Evolutionary conservation across 2,329 filamentous ascomycete genomes (phyloP).

Genomic region (Ceratocystis ficicola): DNA sequence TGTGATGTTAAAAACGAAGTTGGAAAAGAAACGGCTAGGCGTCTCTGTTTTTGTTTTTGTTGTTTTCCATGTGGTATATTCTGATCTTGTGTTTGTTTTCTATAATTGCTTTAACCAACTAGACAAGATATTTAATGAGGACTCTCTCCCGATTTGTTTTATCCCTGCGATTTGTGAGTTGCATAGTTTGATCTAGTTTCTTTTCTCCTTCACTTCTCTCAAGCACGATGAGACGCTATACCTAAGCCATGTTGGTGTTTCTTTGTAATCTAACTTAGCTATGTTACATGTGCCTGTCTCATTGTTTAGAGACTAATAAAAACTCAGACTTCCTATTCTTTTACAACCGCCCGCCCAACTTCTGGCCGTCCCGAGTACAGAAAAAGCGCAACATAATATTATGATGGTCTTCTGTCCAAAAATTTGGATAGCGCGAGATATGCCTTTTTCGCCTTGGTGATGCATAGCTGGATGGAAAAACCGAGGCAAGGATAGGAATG

Average conservation of each 20-base stretch:
- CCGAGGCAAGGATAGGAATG: too few relatives aligned
- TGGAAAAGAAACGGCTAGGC: not conserved
- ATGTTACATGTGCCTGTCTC: too few relatives aligned
- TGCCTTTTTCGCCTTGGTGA: too few relatives aligned
- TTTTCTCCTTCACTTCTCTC: too few relatives aligned
- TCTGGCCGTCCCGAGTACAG: not conserved
- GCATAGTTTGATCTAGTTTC: too few relatives aligned
- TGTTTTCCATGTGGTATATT: not conserved
- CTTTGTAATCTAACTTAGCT: too few relatives aligned
- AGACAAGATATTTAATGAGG: not conserved
- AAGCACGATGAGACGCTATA: too few relatives aligned
- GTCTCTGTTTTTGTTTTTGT: not conserved
- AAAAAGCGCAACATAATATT: not conserved
- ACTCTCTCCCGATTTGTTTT: not conserved
- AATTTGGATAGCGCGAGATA: not conserved
- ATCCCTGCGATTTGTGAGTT: not conserved
- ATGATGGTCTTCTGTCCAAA: not conserved
- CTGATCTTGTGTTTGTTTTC: slow-evolving; percentile 9
- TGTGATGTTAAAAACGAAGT: not conserved
- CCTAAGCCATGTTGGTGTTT: too few relatives aligned
- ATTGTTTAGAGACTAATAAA: not conserved
- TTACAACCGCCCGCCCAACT: not conserved
- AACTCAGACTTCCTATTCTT: not conserved
- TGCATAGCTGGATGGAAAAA: too few relatives aligned
- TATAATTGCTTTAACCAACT: not conserved